A percentile compares a stretch with the other conserved stretches of the same genome.
Evolutionary conservation across 208 protist species (phyloP).

Genomic region (Leishmania martiniquensis): DNA sequence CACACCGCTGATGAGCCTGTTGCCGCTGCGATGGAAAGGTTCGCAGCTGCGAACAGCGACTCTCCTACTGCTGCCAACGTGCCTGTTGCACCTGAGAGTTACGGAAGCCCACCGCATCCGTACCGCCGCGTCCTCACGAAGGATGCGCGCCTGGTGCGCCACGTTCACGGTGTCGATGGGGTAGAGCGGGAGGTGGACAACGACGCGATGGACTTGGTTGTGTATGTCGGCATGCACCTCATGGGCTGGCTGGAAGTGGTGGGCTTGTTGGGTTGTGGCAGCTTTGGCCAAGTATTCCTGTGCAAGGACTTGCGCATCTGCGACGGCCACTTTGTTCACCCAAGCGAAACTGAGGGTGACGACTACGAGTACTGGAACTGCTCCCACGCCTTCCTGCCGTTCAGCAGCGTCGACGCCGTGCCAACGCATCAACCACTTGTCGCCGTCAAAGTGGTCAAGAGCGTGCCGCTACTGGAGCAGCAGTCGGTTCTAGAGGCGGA

Average conservation of each 20-base stretch:
- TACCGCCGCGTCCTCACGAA: slow-evolving; percentile 54
- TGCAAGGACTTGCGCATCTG: slow-evolving; percentile 84
- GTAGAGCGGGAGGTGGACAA: slow-evolving; percentile 77
- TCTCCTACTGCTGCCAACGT: neutral
- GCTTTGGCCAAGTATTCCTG: slow-evolving; percentile 87
- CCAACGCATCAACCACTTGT: slow-evolving; percentile 69
- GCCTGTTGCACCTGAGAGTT: neutral
- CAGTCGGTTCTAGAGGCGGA: slow-evolving; percentile 86
- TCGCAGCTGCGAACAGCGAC: neutral
- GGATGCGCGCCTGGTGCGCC: slow-evolving; percentile 42
- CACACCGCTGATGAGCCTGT: neutral
- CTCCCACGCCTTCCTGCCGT: slow-evolving; percentile 76
- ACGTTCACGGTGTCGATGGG: slow-evolving; percentile 75
- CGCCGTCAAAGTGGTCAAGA: slow-evolving; percentile 89
- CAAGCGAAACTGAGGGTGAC: slow-evolving; percentile 63
- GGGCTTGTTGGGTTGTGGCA: slow-evolving; percentile 74
- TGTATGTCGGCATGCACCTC: slow-evolving; percentile 82
- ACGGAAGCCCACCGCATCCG: slow-evolving; percentile 11
- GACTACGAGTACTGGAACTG: slow-evolving; percentile 90
- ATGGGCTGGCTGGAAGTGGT: slow-evolving; percentile 88
- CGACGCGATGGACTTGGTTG: slow-evolving; percentile 71
- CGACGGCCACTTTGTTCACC: slow-evolving; percentile 73
- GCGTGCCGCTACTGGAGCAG: slow-evolving; percentile 66
- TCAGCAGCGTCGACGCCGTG: slow-evolving; percentile 62
- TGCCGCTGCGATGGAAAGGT: neutral